Evolutionary conservation across 2,329 filamentous ascomycete genomes (phyloP).

Genomic region (Alternaria conjuncta): DNA sequence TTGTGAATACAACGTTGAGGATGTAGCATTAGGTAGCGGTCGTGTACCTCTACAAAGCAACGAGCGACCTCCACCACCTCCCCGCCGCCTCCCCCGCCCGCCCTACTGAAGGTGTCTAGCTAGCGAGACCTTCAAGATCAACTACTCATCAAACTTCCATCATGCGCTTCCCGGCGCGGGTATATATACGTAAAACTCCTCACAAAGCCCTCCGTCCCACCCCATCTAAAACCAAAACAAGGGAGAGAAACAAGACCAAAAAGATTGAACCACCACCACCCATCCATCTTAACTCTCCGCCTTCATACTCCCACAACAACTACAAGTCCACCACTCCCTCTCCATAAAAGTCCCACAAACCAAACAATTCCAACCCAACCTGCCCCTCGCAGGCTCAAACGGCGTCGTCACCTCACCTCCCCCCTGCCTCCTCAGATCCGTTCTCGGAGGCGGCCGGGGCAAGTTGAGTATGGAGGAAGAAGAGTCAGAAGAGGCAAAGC

Average conservation of each 20-base stretch:
- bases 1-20: not conserved
- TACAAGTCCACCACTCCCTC: not conserved
- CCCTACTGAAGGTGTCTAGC: not conserved
- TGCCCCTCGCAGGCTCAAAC: constrained; percentile 54
- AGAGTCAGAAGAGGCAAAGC: constrained; percentile 21
- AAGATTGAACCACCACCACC: not conserved
- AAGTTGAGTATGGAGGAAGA: constrained; percentile 25
- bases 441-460: constrained; percentile 42
- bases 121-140: not conserved
- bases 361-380: constrained; percentile 65
- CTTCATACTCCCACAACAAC: not conserved
- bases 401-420: constrained; percentile 38
- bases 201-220: not conserved
- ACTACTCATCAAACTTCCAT: not conserved
- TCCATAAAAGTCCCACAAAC: constrained; percentile 67
- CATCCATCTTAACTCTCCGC: not conserved
- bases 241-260: not conserved
- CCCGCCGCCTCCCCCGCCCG: not conserved
- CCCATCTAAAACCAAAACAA: not conserved
- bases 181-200: not conserved
- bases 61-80: not conserved
- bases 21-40: not conserved
- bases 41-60: not conserved
- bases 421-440: constrained; percentile 32
- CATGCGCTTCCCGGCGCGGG: not conserved